Evolutionary conservation across 2,329 filamentous ascomycete genomes (phyloP).

Genomic region (Penicillium frequentans): DNA sequence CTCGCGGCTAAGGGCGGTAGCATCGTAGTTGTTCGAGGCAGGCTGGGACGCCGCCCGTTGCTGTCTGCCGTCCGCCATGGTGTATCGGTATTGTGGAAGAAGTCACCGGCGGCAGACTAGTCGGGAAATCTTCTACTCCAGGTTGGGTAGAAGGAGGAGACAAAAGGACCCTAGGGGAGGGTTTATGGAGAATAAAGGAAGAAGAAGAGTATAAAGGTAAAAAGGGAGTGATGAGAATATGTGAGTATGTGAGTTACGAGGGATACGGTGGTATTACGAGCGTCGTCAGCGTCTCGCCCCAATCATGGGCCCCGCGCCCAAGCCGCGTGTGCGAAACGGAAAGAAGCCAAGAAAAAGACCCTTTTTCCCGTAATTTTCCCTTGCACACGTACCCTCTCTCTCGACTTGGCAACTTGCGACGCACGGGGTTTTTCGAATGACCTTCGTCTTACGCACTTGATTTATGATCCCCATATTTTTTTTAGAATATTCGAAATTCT

Average conservation of each 20-base stretch:
- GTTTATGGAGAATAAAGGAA: conserved; percentile 8
- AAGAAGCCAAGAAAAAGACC: conserved; percentile 31
- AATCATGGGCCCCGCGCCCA: conserved; percentile 36
- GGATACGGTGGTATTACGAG: conserved; percentile 25
- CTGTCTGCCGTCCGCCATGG: conserved; percentile 41
- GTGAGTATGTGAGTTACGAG: neutral
- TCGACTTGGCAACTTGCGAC: conserved; percentile 6
- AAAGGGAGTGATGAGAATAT: conserved; percentile 12
- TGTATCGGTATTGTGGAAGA: conserved; percentile 21
- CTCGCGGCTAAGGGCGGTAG: conserved; percentile 73
- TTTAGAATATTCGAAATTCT: neutral
- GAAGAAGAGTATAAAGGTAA: conserved; percentile 6
- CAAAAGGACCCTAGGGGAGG: conserved; percentile 4
- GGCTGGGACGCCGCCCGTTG: conserved; percentile 27
- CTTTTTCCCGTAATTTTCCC: conserved; percentile 23
- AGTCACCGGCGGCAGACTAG: conserved; percentile 28
- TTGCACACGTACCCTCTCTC: conserved; percentile 17
- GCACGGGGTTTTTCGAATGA: conserved; percentile 4
- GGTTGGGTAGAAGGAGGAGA: conserved; percentile 16
- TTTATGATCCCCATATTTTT: neutral
- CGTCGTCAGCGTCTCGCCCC: conserved; percentile 41
- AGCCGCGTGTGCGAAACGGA: conserved; percentile 38
- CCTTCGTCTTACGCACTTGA: conserved; percentile 1
- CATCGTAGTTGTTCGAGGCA: conserved; percentile 61
- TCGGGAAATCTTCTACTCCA: conserved; percentile 23